Evolutionary conservation across 495 filamentous ascomycete genomes (phyloP), one percentile per base, ranked within the genome.

Genomic region (Chaetomium fimeti): DNA sequence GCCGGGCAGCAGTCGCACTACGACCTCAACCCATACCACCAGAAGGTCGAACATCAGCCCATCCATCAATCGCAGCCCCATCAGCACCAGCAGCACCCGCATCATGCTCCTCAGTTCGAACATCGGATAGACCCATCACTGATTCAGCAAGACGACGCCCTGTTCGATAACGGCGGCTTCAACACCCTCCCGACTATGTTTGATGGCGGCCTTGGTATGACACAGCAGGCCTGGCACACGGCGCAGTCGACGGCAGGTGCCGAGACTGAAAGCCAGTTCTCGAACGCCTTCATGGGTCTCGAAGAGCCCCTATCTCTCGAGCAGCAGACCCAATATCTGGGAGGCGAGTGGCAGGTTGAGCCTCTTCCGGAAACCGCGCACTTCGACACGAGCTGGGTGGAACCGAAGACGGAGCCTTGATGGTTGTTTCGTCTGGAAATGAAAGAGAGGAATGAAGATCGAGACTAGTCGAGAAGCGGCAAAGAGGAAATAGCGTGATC

Each of bases 271-370:
- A 59, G 61, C 65, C 67, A 72, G 20, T 71, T 66, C 27, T 32
- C 63, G n/a, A 61, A 68, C 18, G 56, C 51, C 47, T 63, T 53
- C 38, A n/a, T 68, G 29, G 69, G 69, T 8, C 61, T 71, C 1
- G 63, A 70, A 24, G 69, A 72, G 55, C 69, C 70, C 13, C 54
- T 74, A 52, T 66, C 67, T 12, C 53, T 69, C 7, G 71, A 69
- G 55, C 69, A 71, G 60, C 63, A 69, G 16, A 20, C 60, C 13
- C 64, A 70, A 38, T 67, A 54, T 40, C 57, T 74, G 43, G 43
- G 55, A 18, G 67, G 66, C 4, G 71, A 73, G 2, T 75, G 74
- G 66, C 70, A 76, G 38, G 64, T 75, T 40, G 73, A 79, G 36
- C 61, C 69, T 6, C 67, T 78, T 24, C 40, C 64, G n/a, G 72